These are phyloP conservation scores for Erythrobasidium hasegawianum DNA, from an alignment of 1,284 basidiomycete species.

Conservation along the genomic window DNA sequence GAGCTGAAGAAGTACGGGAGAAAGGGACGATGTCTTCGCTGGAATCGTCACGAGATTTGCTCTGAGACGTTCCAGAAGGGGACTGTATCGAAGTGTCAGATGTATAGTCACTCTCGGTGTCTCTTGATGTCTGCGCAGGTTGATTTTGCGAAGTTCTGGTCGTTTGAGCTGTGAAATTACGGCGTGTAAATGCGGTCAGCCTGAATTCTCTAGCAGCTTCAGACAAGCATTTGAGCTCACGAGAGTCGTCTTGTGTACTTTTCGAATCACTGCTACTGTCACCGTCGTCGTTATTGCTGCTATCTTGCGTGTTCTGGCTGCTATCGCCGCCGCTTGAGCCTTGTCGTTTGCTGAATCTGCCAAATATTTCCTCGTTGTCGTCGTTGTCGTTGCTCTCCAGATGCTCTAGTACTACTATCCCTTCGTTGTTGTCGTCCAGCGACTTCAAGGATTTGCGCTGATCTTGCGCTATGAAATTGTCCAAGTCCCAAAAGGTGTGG, in stretches of 20 bases:
- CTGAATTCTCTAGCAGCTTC: not conserved
- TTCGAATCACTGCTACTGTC: not conserved
- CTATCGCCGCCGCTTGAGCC: too few species aligned
- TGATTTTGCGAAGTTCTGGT: not conserved
- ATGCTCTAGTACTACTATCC: too few species aligned
- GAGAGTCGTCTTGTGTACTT: not conserved
- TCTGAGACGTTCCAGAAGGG: not conserved
- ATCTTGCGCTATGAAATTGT: too few species aligned
- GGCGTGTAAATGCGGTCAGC: not conserved
- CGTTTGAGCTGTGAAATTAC: not conserved
- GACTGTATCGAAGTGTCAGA: not conserved
- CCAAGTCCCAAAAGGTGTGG: too few species aligned
- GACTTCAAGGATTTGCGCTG: too few species aligned
- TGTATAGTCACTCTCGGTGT: not conserved
- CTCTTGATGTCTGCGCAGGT: not conserved
- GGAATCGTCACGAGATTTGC: not conserved
- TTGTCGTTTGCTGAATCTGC: too few species aligned
- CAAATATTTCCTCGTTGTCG: too few species aligned
- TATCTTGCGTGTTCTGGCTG: not conserved
- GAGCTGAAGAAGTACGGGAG: not conserved
- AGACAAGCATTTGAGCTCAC: not conserved
- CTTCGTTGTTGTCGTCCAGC: too few species aligned
- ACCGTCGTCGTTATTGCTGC: not conserved
- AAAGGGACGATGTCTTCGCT: not conserved
- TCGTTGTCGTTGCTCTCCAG: too few species aligned